Base-by-base conservation (phyloP, 2,329 filamentous ascomycete species). In the Fusarium chlamydosporum region DNA sequence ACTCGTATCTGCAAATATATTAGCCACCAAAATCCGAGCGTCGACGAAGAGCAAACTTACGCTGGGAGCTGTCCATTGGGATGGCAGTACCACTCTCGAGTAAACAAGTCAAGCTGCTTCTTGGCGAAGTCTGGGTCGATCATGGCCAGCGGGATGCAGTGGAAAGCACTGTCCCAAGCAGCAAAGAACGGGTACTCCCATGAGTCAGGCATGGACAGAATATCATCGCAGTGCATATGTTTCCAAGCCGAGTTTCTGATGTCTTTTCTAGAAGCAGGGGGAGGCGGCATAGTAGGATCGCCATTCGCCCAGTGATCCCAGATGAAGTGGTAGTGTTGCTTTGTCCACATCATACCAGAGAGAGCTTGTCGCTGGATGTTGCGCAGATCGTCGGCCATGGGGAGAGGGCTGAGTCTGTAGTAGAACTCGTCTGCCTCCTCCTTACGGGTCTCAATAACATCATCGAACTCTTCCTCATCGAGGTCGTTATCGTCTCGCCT, bases 151-250 rank as follows among this genome's bases (percentile, higher is more conserved):
- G 94, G 93, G 72, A 98, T 97, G 77, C 94, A 97, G 81, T 98
- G 96, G 80, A 98, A 98, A 7, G 94, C 95, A 56, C 92, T 95
- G 78, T 98, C 95, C 95, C 95, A 98, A 6, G 95, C 95, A 20
- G 94, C 94, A 78, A 97, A 97, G 83, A 97, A 98, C 0, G 95
- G 95, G 74, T 98, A 98, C 76, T 98, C 95, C 95, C 95, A 98
- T 0, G 94, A 97, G 79, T 98, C 95, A 1, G 95, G 96, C 95
- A 98, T 97, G 1, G 95, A 97, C 34, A 98, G 80, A 65, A 98
- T 94, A 77, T 98, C 95, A 71, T 98, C 96, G 72, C 97, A 89
- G 79, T 97, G 88, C 86, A 98, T 89, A 79, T 98, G 95, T 76
- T 92, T 96, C 96, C 96, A 98, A 67, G 96, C 89, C 37, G 88